A percentile compares a stretch with the other conserved stretches of the same genome.
Evolutionary conservation across 164 flowering plant genomes (phyloP).

Genomic region (Annona cherimola): DNA sequence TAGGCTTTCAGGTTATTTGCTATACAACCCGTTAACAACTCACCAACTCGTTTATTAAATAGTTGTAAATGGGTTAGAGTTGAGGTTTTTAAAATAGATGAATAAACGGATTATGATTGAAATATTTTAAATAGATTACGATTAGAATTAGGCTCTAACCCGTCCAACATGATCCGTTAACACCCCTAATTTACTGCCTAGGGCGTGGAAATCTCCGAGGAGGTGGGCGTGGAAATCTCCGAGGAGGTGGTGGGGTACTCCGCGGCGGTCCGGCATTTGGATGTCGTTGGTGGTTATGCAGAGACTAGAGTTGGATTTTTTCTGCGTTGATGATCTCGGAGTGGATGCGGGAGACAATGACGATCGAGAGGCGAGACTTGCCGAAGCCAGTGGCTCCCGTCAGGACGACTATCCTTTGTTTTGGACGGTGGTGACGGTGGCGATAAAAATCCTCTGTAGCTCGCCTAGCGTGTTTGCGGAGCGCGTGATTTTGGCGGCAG

Average conservation of each 20-base stretch:
- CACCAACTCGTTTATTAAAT: no score
- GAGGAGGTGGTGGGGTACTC: constrained; percentile 66
- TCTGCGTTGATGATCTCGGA: constrained; percentile 76
- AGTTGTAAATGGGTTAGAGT: no score
- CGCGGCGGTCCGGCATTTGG: constrained; percentile 33
- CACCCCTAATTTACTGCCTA: no score
- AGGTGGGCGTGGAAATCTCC: constrained; percentile 39
- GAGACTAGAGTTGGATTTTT: constrained; percentile 74
- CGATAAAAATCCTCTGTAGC: neutral
- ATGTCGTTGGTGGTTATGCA: constrained; percentile 82
- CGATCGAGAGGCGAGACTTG: constrained; percentile 61
- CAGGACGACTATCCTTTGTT: constrained; percentile 46
- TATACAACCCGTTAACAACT: no score
- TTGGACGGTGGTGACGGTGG: constrained; percentile 6
- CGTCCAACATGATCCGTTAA: no score
- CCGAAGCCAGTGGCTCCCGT: constrained; percentile 89
- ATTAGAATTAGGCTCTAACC: no score
- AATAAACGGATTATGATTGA: no score
- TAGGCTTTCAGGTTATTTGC: no score
- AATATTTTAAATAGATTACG: no score
- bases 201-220: no score
- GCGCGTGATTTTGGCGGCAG: neutral
- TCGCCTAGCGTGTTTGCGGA: neutral
- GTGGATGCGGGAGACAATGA: constrained; percentile 44
- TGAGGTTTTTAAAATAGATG: no score